phyloP scores from a whole-genome alignment of 352 stramenopile species.

The Phytophthora tentaculata region DNA sequence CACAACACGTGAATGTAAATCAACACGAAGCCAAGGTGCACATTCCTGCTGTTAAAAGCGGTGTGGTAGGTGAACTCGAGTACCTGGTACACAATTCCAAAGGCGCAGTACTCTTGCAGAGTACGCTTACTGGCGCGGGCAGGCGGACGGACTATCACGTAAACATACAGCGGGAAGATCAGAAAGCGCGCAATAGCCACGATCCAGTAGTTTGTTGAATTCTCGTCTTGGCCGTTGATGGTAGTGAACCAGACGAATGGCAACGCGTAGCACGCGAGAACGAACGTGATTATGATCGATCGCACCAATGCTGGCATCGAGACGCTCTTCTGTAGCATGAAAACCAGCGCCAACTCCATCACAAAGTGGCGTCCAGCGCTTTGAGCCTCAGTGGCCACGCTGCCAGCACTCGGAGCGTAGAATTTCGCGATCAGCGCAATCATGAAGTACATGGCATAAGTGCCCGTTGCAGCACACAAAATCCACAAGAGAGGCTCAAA shows the following conservation, averaged over 20 bases:
- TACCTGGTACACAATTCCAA: slow-evolving; percentile 43
- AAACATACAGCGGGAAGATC: slow-evolving; percentile 45
- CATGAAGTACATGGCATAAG: slow-evolving; percentile 45
- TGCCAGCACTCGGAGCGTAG: slow-evolving; percentile 25
- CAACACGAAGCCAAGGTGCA: slow-evolving; percentile 35
- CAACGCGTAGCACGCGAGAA: slow-evolving; percentile 48
- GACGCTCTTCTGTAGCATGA: slow-evolving; percentile 64
- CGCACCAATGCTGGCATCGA: slow-evolving; percentile 51
- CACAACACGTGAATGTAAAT: slow-evolving; percentile 44
- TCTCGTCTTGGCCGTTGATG: slow-evolving; percentile 13
- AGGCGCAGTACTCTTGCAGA: slow-evolving; percentile 53
- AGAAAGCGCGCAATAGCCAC: slow-evolving; percentile 34
- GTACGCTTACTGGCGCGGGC: slow-evolving; percentile 49
- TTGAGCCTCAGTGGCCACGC: slow-evolving; percentile 35
- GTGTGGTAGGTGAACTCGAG: slow-evolving; percentile 48
- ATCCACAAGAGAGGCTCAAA: slow-evolving; percentile 63
- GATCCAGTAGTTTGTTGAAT: slow-evolving; percentile 35
- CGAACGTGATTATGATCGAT: slow-evolving; percentile 34
- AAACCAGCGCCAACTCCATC: slow-evolving; percentile 51
- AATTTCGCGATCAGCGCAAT: slow-evolving; percentile 29
- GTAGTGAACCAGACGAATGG: slow-evolving; percentile 46
- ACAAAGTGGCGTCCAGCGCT: slow-evolving; percentile 55
- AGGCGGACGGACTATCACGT: slow-evolving; percentile 47
- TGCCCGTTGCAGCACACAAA: slow-evolving; percentile 30
- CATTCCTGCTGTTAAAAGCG: slow-evolving; percentile 35